phyloP scores from a whole-genome alignment of 2,329 filamentous ascomycete species.

The Ambrosiella beaveri region DNA sequence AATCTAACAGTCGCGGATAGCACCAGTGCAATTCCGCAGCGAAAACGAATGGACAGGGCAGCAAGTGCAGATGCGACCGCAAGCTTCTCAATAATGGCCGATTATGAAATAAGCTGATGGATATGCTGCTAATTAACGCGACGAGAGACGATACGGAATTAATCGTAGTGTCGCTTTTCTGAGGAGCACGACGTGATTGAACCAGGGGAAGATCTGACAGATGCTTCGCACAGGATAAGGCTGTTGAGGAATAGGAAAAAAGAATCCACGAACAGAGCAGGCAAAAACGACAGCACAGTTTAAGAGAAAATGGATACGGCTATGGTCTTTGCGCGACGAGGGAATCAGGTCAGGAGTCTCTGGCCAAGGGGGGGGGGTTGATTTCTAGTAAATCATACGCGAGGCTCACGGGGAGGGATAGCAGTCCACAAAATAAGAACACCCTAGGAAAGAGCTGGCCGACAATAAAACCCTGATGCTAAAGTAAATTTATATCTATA shows the following conservation, averaged over 20 bases:
- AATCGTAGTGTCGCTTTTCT: neutral
- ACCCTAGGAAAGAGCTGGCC: neutral
- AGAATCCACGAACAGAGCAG: neutral
- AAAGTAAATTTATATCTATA: no score
- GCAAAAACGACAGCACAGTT: neutral
- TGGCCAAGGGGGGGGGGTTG: neutral
- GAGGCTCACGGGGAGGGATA: slow-evolving; percentile 2
- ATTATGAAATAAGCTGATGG: neutral
- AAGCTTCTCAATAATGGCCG: neutral
- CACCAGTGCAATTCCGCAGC: no score
- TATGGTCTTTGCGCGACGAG: neutral
- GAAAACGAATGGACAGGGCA: no score
- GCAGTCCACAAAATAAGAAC: neutral
- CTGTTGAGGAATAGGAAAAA: neutral
- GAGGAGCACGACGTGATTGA: slow-evolving; percentile 1
- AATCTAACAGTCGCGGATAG: neutral
- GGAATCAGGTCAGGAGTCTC: neutral
- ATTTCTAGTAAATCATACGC: neutral
- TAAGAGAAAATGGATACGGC: neutral
- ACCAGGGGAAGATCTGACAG: slow-evolving; percentile 4
- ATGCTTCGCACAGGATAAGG: slow-evolving; percentile 3
- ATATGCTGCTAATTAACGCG: neutral
- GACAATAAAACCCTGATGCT: neutral
- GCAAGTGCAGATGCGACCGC: no score
- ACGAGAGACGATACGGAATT: neutral